Base-by-base conservation (phyloP, 2,329 filamentous ascomycete genomes). In the Nemania sp. region DNA sequence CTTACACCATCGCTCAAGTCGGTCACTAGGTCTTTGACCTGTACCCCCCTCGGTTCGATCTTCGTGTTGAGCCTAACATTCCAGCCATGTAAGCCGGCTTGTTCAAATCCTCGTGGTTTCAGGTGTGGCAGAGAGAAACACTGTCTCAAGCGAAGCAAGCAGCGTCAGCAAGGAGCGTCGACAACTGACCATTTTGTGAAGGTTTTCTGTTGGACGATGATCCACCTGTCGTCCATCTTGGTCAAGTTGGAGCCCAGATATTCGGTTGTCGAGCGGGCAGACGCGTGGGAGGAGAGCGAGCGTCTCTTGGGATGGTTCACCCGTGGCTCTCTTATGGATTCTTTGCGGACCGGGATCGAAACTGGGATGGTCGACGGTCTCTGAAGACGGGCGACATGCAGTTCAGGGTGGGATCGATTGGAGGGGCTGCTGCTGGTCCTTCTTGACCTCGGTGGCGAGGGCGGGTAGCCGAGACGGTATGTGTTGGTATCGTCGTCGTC, bases 1-100 rank as follows among this genome's bases (percentile, higher is more conserved):
- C 90, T 77, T 83, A 96, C 94, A 71, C 95, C 95, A 80, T 98
- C 93, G 72, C 91, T 94, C 60, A 99, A 86, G 77, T 98, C 95
- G 64, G 83, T 83, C 63, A 96, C 92, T 58, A 99, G 83, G 76
- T 97, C 91, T 73, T 91, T 88, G 72, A 98, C 91, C 71, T 89
- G 87, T 65, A 97, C 79, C 57, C 89, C 81, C 68, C 94, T 87
- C 63, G 81, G 84, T 75, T 90, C 89, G 71, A 99, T 81, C 80
- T 99, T 99, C 70, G 92, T 96, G 79, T 99, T 99, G 68, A 99
- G 86, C 95, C 92, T 95, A 73, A 45, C 55, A 67, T 68, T 65
- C 60, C 66, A 66, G 39, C 20, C 39, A 47, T 60, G 60, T 72
- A 37, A 29, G 25, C 25, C 25, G 4, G 25, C 4, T 29, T 29